These are phyloP conservation scores for Pezicula neosporulosa DNA, from an alignment of 2,329 filamentous ascomycete species.

Conservation along the genomic window DNA sequence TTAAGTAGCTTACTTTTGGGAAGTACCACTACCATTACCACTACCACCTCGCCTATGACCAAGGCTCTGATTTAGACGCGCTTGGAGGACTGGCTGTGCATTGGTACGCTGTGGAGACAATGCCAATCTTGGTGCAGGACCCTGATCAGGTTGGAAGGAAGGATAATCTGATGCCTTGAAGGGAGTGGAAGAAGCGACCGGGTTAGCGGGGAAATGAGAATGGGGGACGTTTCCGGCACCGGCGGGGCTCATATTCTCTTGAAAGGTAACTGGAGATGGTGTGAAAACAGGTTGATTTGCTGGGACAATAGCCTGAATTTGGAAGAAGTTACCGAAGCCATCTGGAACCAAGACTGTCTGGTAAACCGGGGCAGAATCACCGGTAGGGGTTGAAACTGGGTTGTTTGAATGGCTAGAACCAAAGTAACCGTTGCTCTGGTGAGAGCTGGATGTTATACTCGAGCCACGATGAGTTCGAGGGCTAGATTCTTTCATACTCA, in stretches of 20 bases:
- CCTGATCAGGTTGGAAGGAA: neutral
- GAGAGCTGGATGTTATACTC: too few relatives aligned
- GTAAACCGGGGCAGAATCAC: neutral
- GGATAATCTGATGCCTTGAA: neutral
- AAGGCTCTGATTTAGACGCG: neutral
- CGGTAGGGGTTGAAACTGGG: neutral
- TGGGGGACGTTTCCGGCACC: neutral
- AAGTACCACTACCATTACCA: neutral
- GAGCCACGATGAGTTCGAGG: too few relatives aligned
- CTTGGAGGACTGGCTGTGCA: neutral
- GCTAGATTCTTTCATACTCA: too few relatives aligned
- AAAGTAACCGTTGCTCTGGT: too few relatives aligned
- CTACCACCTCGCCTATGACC: neutral
- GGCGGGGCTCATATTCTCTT: neutral
- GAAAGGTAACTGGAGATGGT: neutral
- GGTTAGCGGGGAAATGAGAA: neutral
- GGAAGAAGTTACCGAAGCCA: neutral
- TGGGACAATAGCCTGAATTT: neutral
- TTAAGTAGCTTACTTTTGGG: too few relatives aligned
- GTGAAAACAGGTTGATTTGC: neutral
- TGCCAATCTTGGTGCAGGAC: neutral
- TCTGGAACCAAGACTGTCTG: neutral
- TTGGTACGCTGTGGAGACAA: neutral
- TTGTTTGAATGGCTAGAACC: neutral
- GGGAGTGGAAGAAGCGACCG: too few relatives aligned